Conservation (phyloP, 108 stramenopile genomes). For the Mediolabrus comicus region DNA sequence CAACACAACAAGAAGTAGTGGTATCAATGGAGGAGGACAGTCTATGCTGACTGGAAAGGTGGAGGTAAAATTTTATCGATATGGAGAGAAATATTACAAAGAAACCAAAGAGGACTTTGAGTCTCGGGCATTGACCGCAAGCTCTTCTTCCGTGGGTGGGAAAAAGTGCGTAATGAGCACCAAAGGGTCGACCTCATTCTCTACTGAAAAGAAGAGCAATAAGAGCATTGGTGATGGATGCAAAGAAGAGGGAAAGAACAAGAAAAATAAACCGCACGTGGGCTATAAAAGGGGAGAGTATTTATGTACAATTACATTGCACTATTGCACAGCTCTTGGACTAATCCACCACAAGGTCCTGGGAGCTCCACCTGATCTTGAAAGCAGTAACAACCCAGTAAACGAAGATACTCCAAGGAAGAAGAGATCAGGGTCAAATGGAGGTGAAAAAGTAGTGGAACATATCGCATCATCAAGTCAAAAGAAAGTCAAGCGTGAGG, state of each 20-base stretch:
- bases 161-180: background rate
- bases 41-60: constrained; percentile 10
- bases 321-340: constrained; percentile 19
- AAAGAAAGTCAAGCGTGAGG: too few species aligned
- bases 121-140: background rate
- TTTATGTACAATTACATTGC: constrained; percentile 3
- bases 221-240: background rate
- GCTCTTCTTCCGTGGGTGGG: background rate
- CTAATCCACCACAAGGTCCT: constrained; percentile 12
- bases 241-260: too few species aligned
- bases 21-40: background rate
- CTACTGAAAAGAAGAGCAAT: background rate
- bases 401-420: too few species aligned
- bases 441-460: too few species aligned
- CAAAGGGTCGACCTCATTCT: background rate
- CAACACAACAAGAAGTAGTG: background rate
- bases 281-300: background rate
- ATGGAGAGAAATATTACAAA: background rate
- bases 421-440: too few species aligned
- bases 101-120: background rate
- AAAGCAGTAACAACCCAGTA: background rate
- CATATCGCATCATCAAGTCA: too few species aligned
- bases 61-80: background rate
- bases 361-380: too few species aligned
- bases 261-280: too few species aligned